Evolutionary conservation across 1,284 basidiomycete genomes (phyloP), one percentile per base, ranked within the genome.

Genomic region (Coniferiporia weirii): DNA sequence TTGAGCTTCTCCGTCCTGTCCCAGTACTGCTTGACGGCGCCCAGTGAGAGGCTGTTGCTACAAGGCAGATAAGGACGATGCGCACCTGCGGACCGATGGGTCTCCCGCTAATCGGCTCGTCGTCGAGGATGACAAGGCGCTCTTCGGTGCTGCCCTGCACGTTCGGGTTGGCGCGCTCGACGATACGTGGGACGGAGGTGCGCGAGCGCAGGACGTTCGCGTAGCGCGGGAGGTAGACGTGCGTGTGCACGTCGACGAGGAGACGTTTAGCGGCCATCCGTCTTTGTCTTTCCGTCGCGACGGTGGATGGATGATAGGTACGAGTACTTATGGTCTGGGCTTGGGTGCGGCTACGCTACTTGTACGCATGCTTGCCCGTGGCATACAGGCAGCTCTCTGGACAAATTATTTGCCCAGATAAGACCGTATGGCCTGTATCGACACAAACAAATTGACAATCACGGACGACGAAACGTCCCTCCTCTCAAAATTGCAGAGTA

Each of bases 231-330:
- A 91, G 80, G 68, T 92, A 93, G 59, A 92, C 81, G 66, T 93
- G 91, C 9, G 88, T 89, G 73, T 93, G 90, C 32, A 93, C 75
- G 73, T 92, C 90, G 52, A 93, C 81, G 48, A 89, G 77, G 19
- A 82, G 74, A 47, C 67, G 67, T 54, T 68, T 67, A 1, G 73
- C 61, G 46, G 69, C 64, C 67, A 69, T 67, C 17, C n/a, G n/a
- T n/a, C n/a, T n/a, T n/a, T n/a, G n/a, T n/a, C n/a, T n/a, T n/a
- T n/a, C 27, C 5, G 27, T 27, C 5, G 27, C 3, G 27, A 27
- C 3, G 27, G 27, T 3, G 27, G 27, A 5, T 27, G 27, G 27
- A 27, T 27, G 27, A 2, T 27, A 27, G 27, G 27, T 27, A 5
- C 27, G 27, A 5, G 27, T 27, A 27, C 27, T 27, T 27, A 27